phyloP scores from a whole-genome alignment of 345 rosid species.

The Eutrema japonicum region DNA sequence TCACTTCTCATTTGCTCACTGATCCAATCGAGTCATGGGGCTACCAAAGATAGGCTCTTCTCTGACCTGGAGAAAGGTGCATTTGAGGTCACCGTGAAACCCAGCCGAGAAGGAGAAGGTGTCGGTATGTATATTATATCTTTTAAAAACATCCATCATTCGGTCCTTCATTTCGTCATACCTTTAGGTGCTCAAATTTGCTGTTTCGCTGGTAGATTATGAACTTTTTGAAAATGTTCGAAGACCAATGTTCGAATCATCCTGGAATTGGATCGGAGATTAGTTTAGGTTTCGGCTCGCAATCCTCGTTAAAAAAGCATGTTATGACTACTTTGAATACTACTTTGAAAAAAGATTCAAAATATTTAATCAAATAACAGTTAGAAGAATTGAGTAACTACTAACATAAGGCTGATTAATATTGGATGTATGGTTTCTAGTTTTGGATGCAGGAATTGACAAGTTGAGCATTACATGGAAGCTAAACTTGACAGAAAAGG shows the following conservation, averaged over 20 bases:
- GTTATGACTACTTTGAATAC: neutral
- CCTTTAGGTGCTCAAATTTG: neutral
- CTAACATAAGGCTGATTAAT: neutral
- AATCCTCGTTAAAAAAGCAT: neutral
- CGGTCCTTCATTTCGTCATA: neutral
- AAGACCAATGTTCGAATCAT: too few species aligned
- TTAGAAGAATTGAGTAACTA: neutral
- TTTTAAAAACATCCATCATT: neutral
- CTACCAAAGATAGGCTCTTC: conserved; percentile 43
- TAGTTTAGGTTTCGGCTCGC: too few species aligned
- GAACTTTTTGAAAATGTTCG: too few species aligned
- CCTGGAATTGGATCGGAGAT: too few species aligned
- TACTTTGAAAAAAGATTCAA: neutral
- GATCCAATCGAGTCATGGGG: conserved; percentile 29
- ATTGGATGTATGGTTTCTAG: conserved; percentile 21
- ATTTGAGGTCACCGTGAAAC: conserved; percentile 49
- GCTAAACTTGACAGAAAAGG: conserved; percentile 29
- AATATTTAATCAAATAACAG: neutral
- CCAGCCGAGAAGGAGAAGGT: conserved; percentile 42
- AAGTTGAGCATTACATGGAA: conserved; percentile 39
- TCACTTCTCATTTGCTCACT: conserved; percentile 43
- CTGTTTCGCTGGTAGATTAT: too few species aligned
- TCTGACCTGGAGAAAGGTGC: conserved; percentile 47
- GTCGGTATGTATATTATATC: conserved; percentile 46
- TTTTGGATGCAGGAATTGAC: conserved; percentile 38